These are phyloP conservation scores for Amesomyces nigricolor DNA, from an alignment of 2,329 filamentous ascomycete genomes.

Conservation along the genomic window DNA sequence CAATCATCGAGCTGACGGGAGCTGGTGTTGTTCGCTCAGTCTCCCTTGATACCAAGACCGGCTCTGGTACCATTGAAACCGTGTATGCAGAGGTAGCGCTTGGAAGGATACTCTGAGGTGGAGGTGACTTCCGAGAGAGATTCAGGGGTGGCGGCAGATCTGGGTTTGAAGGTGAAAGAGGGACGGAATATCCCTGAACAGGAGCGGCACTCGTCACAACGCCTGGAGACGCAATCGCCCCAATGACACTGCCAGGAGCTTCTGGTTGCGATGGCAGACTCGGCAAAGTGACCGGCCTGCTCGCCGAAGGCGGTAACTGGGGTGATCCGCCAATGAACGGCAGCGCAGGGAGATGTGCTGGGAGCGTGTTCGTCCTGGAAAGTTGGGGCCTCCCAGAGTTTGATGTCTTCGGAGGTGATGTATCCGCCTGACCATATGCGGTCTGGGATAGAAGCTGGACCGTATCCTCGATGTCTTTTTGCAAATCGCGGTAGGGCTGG, in stretches of 20 bases:
- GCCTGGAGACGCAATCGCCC: not conserved
- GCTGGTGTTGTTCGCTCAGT: not conserved
- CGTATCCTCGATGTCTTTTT: constrained; percentile 19
- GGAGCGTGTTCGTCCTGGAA: constrained; percentile 25
- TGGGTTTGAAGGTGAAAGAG: constrained; percentile 14
- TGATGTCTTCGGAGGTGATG: not conserved
- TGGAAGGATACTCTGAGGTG: constrained; percentile 1
- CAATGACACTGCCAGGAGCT: not conserved
- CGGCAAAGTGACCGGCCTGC: constrained; percentile 3
- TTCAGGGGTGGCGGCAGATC: constrained; percentile 18
- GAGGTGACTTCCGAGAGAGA: constrained; percentile 14
- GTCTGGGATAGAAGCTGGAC: constrained; percentile 16
- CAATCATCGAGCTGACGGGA: not conserved
- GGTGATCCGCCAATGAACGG: constrained; percentile 23
- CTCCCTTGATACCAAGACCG: not conserved
- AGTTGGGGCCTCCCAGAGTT: constrained; percentile 4
- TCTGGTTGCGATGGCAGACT: not conserved
- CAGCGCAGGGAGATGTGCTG: constrained; percentile 23
- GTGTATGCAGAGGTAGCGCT: constrained; percentile 1
- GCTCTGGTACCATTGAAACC: not conserved
- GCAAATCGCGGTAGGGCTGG: constrained; percentile 17
- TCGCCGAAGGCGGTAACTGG: constrained; percentile 7
- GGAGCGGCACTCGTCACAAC: not conserved
- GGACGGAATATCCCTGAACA: constrained; percentile 6
- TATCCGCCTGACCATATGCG: constrained; percentile 5